These are phyloP conservation scores for Pseudotsuga menziesii DNA, from an alignment of 75 land plant genomes.

Conservation along the genomic window DNA sequence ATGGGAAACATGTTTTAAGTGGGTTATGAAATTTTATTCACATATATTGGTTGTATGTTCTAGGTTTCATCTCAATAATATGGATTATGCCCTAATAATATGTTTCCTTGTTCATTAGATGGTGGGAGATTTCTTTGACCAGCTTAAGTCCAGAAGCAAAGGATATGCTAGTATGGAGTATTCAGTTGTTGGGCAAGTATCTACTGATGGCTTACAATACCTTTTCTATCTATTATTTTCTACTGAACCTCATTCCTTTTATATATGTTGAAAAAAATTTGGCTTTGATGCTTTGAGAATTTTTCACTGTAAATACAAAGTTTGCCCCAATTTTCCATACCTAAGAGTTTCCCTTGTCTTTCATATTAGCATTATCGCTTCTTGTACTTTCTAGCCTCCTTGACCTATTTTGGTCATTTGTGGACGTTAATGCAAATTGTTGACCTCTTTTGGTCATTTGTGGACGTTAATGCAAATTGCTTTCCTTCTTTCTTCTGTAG, in stretches of 20 bases:
- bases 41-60: not conserved
- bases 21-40: not conserved
- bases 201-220: not conserved
- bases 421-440: too few species aligned
- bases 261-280: too few species aligned
- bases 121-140: conserved; percentile 99
- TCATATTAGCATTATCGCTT: too few species aligned
- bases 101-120: conserved; percentile 43
- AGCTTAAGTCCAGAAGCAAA: conserved; percentile 93
- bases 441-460: too few species aligned
- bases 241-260: not conserved
- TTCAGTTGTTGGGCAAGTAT: conserved; percentile 70
- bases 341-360: too few species aligned
- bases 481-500: too few species aligned
- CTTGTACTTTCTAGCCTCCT: too few species aligned
- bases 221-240: not conserved
- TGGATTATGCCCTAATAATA: not conserved
- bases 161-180: conserved; percentile 99
- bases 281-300: not conserved
- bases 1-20: not conserved
- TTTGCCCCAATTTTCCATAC: not conserved
- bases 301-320: not conserved
- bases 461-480: too few species aligned
- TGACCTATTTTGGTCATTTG: too few species aligned
- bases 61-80: conserved; percentile 1